A percentile compares a stretch with the other conserved stretches of the same genome.
These are phyloP conservation scores for Guadua angustifolia DNA, from an alignment of 176 grass and related monocot genomes.

Conservation along the genomic window DNA sequence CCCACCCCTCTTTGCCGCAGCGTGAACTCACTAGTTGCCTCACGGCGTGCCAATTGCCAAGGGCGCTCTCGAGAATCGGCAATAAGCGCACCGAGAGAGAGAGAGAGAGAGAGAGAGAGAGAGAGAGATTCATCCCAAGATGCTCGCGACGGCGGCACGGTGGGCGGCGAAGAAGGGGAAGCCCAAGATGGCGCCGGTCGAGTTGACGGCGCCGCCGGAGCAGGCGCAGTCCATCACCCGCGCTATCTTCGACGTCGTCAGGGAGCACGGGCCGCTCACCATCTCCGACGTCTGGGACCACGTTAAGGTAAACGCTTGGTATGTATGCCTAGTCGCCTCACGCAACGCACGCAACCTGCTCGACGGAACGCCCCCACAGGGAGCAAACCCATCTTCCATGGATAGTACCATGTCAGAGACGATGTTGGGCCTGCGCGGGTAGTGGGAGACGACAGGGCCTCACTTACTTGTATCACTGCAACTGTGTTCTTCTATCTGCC, in stretches of 20 bases:
- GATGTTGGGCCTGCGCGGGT: not conserved
- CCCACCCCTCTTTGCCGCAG: not conserved
- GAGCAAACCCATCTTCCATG: not conserved
- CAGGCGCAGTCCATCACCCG: conserved; percentile 82
- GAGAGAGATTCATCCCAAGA: conserved; percentile 9
- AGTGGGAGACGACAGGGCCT: too few species aligned
- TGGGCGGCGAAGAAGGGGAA: conserved; percentile 83
- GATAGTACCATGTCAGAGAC: not conserved
- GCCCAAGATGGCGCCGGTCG: conserved; percentile 92
- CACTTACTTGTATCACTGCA: not conserved
- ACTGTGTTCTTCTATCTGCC: not conserved
- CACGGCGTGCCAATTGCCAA: not conserved
- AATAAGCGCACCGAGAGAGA: too few species aligned
- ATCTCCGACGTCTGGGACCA: conserved; percentile 84
- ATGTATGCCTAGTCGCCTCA: not conserved
- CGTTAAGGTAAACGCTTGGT: conserved; percentile 54
- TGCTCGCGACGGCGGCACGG: conserved; percentile 67
- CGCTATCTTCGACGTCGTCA: conserved; percentile 82
- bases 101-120: too few species aligned
- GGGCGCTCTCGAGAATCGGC: not conserved
- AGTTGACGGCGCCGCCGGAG: conserved; percentile 71
- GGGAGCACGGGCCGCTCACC: conserved; percentile 93
- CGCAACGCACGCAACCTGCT: conserved; percentile 27
- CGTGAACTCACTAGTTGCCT: not conserved
- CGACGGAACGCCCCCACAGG: conserved; percentile 18